These are phyloP conservation scores for Amanita muscaria DNA, from an alignment of 768 basidiomycete species.

Conservation along the genomic window DNA sequence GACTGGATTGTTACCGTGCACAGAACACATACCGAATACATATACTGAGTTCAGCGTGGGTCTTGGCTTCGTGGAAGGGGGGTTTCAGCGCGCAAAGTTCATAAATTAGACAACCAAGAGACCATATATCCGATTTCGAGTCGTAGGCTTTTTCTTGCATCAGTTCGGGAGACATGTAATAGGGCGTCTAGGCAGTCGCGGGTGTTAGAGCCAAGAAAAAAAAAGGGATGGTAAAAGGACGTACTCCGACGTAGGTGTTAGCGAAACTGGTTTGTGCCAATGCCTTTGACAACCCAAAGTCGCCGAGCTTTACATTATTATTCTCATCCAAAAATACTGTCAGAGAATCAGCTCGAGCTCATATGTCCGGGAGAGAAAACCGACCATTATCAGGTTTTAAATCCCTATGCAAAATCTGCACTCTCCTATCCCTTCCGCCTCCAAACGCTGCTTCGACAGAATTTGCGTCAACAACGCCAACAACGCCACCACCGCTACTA, in stretches of 20 bases:
- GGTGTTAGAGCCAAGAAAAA: not conserved
- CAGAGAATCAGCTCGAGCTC: not conserved
- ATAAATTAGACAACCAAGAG: slow-evolving; percentile 91
- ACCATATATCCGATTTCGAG: slow-evolving; percentile 98
- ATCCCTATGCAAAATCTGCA: slow-evolving; percentile 88
- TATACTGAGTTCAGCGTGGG: slow-evolving; percentile 76
- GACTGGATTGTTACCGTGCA: too few relatives aligned
- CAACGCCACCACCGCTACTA: slow-evolving; percentile 24
- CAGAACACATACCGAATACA: slow-evolving; percentile 60
- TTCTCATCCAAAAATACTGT: slow-evolving; percentile 84
- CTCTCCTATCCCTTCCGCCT: slow-evolving; percentile 45
- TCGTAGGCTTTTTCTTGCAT: slow-evolving; percentile 98
- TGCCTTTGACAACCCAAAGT: slow-evolving; percentile 94
- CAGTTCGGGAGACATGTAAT: slow-evolving; percentile 99
- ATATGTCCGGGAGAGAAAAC: slow-evolving; percentile 5
- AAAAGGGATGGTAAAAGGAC: slow-evolving; percentile 19
- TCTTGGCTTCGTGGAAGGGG: slow-evolving; percentile 90
- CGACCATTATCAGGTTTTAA: slow-evolving; percentile 96
- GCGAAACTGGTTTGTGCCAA: slow-evolving; percentile 84
- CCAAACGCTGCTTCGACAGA: slow-evolving; percentile 19
- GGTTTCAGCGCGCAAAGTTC: slow-evolving; percentile 93
- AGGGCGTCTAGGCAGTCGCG: slow-evolving; percentile 65
- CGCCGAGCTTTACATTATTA: slow-evolving; percentile 89
- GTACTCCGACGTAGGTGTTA: slow-evolving; percentile 92
- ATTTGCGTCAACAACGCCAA: not conserved